phyloP scores from a whole-genome alignment of 2,329 filamentous ascomycete species.

The Lachnellula suecica region DNA sequence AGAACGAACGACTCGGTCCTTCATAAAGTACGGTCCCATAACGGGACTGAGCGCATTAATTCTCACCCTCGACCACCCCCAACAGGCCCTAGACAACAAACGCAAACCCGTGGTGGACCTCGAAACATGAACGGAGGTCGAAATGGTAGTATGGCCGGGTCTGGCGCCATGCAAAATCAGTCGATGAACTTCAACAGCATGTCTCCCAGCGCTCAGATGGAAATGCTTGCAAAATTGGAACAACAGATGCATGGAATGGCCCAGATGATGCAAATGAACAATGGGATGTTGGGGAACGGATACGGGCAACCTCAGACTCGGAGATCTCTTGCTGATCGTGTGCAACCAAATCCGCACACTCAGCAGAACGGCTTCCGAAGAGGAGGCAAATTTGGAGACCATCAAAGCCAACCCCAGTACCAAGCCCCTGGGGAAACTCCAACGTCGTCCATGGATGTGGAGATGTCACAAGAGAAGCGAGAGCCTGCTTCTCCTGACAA shows the following conservation, averaged over 20 bases:
- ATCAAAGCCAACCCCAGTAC: constrained; percentile 12
- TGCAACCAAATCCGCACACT: constrained; percentile 45
- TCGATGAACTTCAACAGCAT: constrained; percentile 49
- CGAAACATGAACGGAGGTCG: constrained; percentile 48
- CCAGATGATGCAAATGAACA: constrained; percentile 53
- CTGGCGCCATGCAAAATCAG: constrained; percentile 38
- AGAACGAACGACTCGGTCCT: constrained; percentile 72
- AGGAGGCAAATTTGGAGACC: constrained; percentile 21
- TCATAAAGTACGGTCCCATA: constrained; percentile 74
- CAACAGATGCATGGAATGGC: constrained; percentile 87
- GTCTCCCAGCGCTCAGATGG: constrained; percentile 69
- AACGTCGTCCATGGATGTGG: constrained; percentile 53
- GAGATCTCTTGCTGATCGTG: constrained; percentile 73
- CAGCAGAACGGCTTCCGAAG: constrained; percentile 23
- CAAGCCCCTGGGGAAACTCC: constrained; percentile 12
- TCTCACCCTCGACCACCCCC: constrained; percentile 70
- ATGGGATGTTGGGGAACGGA: constrained; percentile 48
- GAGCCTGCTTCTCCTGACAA: constrained; percentile 58
- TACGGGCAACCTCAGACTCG: constrained; percentile 41
- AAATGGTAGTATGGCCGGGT: constrained; percentile 42
- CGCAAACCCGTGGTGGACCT: constrained; percentile 33
- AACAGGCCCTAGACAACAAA: constrained; percentile 64
- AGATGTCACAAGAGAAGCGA: constrained; percentile 55
- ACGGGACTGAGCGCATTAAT: constrained; percentile 78
- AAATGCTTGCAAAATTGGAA: constrained; percentile 75